Conservation (phyloP, 371 early-diverging fungal species). For the Chytridium lagenaria region DNA sequence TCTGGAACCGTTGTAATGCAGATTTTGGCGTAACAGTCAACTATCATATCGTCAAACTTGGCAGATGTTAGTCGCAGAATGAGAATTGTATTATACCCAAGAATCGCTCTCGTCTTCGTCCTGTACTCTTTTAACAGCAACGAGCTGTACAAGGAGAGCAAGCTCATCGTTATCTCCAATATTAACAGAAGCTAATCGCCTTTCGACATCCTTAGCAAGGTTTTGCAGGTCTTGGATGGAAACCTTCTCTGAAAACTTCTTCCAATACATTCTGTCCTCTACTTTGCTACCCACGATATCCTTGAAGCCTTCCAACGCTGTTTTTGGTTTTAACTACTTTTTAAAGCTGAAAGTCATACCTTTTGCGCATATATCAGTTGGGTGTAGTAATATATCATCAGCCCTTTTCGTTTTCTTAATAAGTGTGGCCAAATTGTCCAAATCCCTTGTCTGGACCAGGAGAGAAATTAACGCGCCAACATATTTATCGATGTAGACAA, state of each 20-base stretch:
- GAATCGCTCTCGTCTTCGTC: conserved; percentile 54
- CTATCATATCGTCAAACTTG: not conserved
- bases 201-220: conserved; percentile 52
- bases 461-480: conserved; percentile 64
- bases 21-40: not conserved
- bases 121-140: conserved; percentile 57
- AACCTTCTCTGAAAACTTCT: conserved; percentile 33
- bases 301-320: conserved; percentile 1
- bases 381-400: conserved; percentile 57
- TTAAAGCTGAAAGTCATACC: conserved; percentile 50
- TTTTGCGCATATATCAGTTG: conserved; percentile 56
- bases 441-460: conserved; percentile 60
- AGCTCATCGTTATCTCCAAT: conserved; percentile 30
- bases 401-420: conserved; percentile 65
- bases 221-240: conserved; percentile 48
- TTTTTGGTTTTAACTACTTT: conserved; percentile 33
- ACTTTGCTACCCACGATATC: not conserved
- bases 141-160: conserved; percentile 21
- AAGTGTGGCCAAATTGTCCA: conserved; percentile 62
- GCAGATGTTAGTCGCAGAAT: not conserved
- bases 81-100: conserved; percentile 27
- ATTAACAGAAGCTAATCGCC: conserved; percentile 46
- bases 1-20: not conserved
- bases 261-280: not conserved
- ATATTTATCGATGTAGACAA: conserved; percentile 70